Percentiles rank a stretch among this genome's conserved stretches.
Conservation (phyloP, 78 protist genomes). For the Isochrysis galbana region DNA sequence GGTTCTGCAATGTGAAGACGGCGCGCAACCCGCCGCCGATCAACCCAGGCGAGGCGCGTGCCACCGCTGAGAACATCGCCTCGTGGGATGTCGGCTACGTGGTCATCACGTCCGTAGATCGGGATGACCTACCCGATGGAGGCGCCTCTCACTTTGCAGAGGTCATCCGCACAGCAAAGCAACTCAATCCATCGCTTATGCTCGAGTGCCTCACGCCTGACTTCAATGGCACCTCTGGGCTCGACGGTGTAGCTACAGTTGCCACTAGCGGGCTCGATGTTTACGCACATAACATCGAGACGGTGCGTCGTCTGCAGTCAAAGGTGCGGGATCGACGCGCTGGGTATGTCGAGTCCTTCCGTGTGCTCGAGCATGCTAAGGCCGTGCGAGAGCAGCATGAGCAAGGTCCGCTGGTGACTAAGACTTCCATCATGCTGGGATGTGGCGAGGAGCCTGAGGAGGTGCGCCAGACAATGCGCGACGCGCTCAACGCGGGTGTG, state of each 20-base stretch:
- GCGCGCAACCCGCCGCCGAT: constrained; percentile 69
- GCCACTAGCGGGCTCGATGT: constrained; percentile 80
- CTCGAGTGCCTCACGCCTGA: constrained; percentile 44
- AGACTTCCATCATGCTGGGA: constrained; percentile 63
- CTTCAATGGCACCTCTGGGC: background rate
- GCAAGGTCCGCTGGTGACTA: constrained; percentile 59
- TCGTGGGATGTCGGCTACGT: constrained; percentile 86
- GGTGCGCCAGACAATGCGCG: constrained; percentile 28
- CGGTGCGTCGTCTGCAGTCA: constrained; percentile 56
- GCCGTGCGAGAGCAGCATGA: too few species aligned
- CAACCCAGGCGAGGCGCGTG: constrained; percentile 82
- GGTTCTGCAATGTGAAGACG: constrained; percentile 88
- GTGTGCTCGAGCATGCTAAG: constrained; percentile 73
- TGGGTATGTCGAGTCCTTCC: constrained; percentile 77
- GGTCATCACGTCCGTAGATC: constrained; percentile 87
- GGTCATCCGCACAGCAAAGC: background rate
- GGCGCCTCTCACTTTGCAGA: background rate
- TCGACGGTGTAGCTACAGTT: constrained; percentile 45
- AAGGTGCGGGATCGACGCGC: constrained; percentile 78
- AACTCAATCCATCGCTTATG: background rate
- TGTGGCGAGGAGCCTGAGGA: background rate
- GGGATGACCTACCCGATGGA: constrained; percentile 85
- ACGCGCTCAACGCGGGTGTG: background rate
- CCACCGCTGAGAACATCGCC: constrained; percentile 66
- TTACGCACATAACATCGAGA: constrained; percentile 87